Base-by-base conservation (phyloP, 805 yeast genomes). In the Lachancea fermentati region DNA sequence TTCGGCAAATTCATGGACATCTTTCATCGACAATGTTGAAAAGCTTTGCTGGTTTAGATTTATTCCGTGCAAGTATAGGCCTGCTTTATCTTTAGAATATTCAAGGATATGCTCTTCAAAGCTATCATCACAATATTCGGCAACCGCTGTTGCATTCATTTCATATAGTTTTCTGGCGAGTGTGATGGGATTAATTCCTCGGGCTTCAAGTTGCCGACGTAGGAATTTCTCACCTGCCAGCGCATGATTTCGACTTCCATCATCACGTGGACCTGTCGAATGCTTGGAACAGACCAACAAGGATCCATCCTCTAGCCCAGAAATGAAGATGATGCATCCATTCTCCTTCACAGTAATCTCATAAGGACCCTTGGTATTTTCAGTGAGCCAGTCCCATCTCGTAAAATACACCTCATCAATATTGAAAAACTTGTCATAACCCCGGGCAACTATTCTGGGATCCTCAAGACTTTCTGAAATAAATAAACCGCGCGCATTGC, bases 371-470 rank as follows among this genome's bases (percentile, higher is more conserved):
- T 30, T 24, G 0, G 93, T 81, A 24, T 67, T 51, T 1, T 48
- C 35, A n/a, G 54, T 50, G 4, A 88, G 55, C 49, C 57, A 53
- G 0, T 61, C 63, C 68, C 78, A 69, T 43, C 67, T 72, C 0
- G 95, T 81, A 4, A 47, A 47, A 0, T 63, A 48, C 1, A 73
- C 69, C 58, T 93, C 98, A 46, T 70, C 75, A 3, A 87, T 67
- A 55, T 85, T 91, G 73, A 87, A 93, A 62, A 93, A 93, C 63
- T 93, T 93, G 62, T 93, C 93, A 58, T 93, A 93, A 0, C 99
- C 98, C 50, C 99, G 68, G 1, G 81, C 79, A 2, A 78, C 78
- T 16, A 93, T 82, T 22, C 46, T 50, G 5, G 64, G 63, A 44
- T 56, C 47, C 1, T 45, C 51, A 1, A 51, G 48, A 12, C 63